Conservation (phyloP, 768 basidiomycete genomes). For the Daedaleopsis nitida region DNA sequence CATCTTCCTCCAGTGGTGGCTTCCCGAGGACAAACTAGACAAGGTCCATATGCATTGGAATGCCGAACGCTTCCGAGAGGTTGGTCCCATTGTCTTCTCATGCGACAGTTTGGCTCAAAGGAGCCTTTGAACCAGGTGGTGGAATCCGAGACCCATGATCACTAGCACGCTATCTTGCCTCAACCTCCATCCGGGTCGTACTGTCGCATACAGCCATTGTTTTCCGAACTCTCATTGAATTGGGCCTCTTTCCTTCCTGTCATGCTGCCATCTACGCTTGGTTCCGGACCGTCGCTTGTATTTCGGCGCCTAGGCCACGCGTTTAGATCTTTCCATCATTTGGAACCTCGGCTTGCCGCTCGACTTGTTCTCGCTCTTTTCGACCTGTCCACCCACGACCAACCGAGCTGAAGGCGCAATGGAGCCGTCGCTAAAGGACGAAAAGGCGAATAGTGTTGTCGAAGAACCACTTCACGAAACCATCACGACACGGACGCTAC, state of each 20-base stretch:
- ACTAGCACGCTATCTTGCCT: too few species aligned
- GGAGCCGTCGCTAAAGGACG: constrained; percentile 1
- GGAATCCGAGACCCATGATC: neutral
- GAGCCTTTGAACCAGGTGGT: neutral
- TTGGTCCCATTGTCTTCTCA: constrained; percentile 13
- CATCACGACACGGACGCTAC: neutral
- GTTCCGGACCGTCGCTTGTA: too few species aligned
- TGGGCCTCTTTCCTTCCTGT: too few species aligned
- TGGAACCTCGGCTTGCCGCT: neutral
- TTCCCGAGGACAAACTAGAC: constrained; percentile 78
- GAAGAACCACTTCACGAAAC: neutral
- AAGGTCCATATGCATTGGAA: constrained; percentile 72
- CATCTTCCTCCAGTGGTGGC: constrained; percentile 79
- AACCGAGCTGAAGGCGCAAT: neutral
- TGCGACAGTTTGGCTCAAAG: neutral
- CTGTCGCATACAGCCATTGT: too few species aligned
- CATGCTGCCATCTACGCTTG: too few species aligned
- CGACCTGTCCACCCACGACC: neutral
- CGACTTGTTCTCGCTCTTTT: neutral
- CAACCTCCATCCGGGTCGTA: too few species aligned
- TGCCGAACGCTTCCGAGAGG: constrained; percentile 35
- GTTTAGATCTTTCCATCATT: too few species aligned
- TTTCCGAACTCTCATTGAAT: too few species aligned
- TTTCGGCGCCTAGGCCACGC: too few species aligned
- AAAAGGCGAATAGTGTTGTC: constrained; percentile 2